Evolutionary conservation across 2,329 filamentous ascomycete species (phyloP).

Genomic region (Neonectria punicea): DNA sequence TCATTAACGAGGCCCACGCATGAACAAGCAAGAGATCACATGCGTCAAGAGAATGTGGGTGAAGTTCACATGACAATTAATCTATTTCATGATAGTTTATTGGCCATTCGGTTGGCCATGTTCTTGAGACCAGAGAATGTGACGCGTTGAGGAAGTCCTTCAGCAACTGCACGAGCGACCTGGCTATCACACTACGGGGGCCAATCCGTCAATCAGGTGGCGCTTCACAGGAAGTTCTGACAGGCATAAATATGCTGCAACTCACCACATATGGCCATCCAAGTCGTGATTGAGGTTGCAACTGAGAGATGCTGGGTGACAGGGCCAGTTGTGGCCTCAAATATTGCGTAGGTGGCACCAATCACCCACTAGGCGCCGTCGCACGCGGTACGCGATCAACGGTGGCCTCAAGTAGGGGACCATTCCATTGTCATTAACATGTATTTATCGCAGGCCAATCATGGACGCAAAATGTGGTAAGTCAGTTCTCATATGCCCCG

Average conservation of each 20-base stretch:
- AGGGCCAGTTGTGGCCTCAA: slow-evolving; percentile 17
- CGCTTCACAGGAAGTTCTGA: neutral
- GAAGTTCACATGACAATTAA: neutral
- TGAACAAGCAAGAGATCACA: neutral
- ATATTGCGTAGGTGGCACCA: slow-evolving; percentile 9
- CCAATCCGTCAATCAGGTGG: slow-evolving; percentile 1
- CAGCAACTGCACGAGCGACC: slow-evolving; percentile 3
- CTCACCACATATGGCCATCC: neutral
- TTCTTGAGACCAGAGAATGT: neutral
- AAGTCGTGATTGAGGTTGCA: neutral
- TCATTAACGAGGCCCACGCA: neutral
- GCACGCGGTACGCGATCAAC: neutral
- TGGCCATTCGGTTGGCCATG: neutral
- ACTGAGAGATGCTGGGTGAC: neutral
- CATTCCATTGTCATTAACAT: neutral
- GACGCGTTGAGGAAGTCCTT: neutral
- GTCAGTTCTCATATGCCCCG: neutral
- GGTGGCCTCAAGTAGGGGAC: neutral
- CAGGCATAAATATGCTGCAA: slow-evolving; percentile 6
- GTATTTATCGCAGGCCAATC: neutral
- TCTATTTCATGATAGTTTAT: neutral
- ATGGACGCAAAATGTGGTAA: neutral
- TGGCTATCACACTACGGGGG: neutral
- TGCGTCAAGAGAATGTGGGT: neutral
- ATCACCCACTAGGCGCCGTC: neutral